Conservation (phyloP, 139 green algal genomes). For the Medakamo hakoo region DNA sequence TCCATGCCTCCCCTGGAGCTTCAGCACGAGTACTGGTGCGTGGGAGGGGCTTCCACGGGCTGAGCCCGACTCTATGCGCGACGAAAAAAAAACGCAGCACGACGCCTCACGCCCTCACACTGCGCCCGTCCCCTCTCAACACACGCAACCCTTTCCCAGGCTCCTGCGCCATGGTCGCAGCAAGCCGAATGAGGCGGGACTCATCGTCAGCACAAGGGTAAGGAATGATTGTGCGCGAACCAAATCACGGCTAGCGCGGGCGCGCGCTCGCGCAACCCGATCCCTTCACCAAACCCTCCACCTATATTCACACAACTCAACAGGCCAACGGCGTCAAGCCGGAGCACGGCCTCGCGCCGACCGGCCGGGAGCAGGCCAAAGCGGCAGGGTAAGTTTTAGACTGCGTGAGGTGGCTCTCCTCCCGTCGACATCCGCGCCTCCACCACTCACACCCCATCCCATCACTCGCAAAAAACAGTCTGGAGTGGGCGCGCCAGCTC, state of each 20-base stretch:
- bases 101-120: neutral
- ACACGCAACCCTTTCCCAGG: constrained; percentile 1
- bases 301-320: neutral
- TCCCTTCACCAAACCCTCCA: neutral
- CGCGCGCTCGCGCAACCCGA: too few relatives aligned
- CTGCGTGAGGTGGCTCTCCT: too few relatives aligned
- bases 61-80: too few relatives aligned
- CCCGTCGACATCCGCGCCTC: too few relatives aligned
- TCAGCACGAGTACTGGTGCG: too few relatives aligned
- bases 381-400: constrained; percentile 6
- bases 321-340: constrained; percentile 15
- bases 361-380: constrained; percentile 8
- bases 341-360: constrained; percentile 5
- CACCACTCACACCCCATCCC: too few relatives aligned
- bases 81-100: too few relatives aligned
- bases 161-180: constrained; percentile 10
- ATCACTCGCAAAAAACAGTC: too few relatives aligned
- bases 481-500: neutral
- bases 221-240: neutral
- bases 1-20: too few relatives aligned
- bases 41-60: too few relatives aligned
- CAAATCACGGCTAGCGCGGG: neutral
- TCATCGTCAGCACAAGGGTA: constrained; percentile 13
- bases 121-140: neutral
- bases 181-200: constrained; percentile 15